Conservation (phyloP, 352 stramenopile species). For the Thalassiosira hispida region DNA sequence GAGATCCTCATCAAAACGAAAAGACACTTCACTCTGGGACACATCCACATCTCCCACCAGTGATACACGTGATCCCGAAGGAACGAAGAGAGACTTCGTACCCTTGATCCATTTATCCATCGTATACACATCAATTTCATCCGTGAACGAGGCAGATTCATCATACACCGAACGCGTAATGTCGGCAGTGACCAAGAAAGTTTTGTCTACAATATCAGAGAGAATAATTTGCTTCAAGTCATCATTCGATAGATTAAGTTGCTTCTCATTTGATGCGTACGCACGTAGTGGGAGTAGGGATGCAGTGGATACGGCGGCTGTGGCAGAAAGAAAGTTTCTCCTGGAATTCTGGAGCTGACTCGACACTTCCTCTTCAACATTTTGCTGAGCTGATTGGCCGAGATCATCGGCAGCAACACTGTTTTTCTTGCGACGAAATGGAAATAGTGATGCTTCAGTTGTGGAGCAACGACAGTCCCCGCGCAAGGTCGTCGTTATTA, state of each 20-base stretch:
- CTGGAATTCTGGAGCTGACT: conserved; percentile 34
- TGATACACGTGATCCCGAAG: conserved; percentile 58
- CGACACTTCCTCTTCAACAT: conserved; percentile 3
- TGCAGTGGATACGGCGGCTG: conserved; percentile 18
- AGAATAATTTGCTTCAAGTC: conserved; percentile 74
- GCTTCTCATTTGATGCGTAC: conserved; percentile 34
- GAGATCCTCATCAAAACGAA: conserved; percentile 84
- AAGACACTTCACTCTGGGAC: conserved; percentile 55
- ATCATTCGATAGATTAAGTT: conserved; percentile 55
- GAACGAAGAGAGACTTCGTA: conserved; percentile 81
- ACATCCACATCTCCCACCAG: conserved; percentile 74
- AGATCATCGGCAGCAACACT: conserved; percentile 1
- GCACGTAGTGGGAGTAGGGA: conserved; percentile 31
- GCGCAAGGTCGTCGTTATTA: background rate
- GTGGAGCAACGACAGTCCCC: background rate
- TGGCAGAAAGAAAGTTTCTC: conserved; percentile 46
- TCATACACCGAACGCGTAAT: conserved; percentile 82
- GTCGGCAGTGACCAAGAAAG: conserved; percentile 79
- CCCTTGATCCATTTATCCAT: conserved; percentile 84
- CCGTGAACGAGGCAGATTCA: conserved; percentile 81
- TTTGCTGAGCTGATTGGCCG: background rate
- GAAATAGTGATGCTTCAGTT: conserved; percentile 10
- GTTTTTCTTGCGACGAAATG: conserved; percentile 25
- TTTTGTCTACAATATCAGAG: conserved; percentile 74
- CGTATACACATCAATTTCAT: conserved; percentile 86